Evolutionary conservation across 2,329 filamentous ascomycete genomes (phyloP).

Genomic region (Apiospora sp.): DNA sequence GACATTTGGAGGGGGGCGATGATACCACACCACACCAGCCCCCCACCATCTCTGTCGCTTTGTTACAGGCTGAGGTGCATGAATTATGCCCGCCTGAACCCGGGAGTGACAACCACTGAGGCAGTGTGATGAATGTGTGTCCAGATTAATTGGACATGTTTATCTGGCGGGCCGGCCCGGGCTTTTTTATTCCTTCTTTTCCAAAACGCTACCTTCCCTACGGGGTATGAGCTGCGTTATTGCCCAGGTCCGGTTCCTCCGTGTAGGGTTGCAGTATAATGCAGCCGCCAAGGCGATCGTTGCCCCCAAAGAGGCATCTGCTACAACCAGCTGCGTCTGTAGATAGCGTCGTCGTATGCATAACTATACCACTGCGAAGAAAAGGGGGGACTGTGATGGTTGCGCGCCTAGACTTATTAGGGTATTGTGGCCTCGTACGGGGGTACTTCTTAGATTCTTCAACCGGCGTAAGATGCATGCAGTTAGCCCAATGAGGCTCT

Average conservation of each 20-base stretch:
- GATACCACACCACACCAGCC: background rate
- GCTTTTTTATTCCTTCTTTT: background rate
- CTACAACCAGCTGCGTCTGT: background rate
- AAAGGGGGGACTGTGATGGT: background rate
- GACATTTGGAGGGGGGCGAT: background rate
- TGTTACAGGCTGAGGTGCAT: background rate
- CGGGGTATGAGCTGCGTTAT: background rate
- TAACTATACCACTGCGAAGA: too few relatives aligned
- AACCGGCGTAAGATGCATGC: background rate
- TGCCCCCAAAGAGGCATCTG: too few relatives aligned
- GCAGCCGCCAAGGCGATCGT: background rate
- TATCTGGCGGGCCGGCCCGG: background rate
- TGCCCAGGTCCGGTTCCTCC: background rate
- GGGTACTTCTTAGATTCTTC: background rate
- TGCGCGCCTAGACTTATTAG: background rate
- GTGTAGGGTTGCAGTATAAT: conserved; percentile 6
- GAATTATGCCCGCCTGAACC: background rate
- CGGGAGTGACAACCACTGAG: background rate
- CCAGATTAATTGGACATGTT: background rate
- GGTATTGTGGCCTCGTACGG: background rate
- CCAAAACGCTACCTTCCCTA: background rate
- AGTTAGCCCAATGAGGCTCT: background rate
- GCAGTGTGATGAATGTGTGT: background rate
- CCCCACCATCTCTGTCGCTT: background rate
- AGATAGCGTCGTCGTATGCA: background rate